Evolutionary conservation across 768 basidiomycete genomes (phyloP), one percentile per base, ranked within the genome.

Genomic region (Boletus rubescentipes): DNA sequence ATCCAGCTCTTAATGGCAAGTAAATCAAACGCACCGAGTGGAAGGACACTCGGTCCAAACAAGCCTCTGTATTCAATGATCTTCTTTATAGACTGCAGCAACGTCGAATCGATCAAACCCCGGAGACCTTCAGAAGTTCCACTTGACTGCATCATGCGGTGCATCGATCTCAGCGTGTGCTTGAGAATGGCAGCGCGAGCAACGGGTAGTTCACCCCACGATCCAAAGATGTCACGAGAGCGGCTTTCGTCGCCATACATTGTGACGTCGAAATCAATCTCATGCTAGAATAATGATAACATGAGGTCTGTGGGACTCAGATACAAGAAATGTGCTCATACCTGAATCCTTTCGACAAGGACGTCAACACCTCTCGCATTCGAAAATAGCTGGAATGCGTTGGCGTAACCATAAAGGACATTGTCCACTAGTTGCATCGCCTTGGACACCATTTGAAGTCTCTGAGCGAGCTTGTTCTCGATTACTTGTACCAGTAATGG

Each of bases 81-180:
- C 70, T 85, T 88, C 76, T 93, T 93, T 67, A 95, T 78, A 0
- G 90, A 91, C 62, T 84, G 83, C 53, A 94, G 75, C 20, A 98
- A 75, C 2, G 91, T 85, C 46, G 89, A 87, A 70, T 99, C 97
- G 52, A 98, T 93, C 35, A 99, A 77, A 31, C 93, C 95, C 15
- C 97, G 86, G 12, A 99, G 79, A 2, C 95, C 94, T 68, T 99
- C 97, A 5, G 93, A 86, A 4, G 91, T 89, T 9, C 96, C 96
- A 0, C 93, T 89, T 0, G 90, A 89, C 65, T 95, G 91, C 95
- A 99, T 97, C 85, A 98, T 93, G 29, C 97, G 85, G 62, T 97
- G 93, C 74, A 96, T 85, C 1, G 94, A 93, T 29, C 97, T 87
- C 31, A 99, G 70, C 10, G 93, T 83, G 58, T 93, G 87, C 71